Base-by-base conservation (phyloP, 495 filamentous ascomycete species). In the Xylaria palmicola region DNA sequence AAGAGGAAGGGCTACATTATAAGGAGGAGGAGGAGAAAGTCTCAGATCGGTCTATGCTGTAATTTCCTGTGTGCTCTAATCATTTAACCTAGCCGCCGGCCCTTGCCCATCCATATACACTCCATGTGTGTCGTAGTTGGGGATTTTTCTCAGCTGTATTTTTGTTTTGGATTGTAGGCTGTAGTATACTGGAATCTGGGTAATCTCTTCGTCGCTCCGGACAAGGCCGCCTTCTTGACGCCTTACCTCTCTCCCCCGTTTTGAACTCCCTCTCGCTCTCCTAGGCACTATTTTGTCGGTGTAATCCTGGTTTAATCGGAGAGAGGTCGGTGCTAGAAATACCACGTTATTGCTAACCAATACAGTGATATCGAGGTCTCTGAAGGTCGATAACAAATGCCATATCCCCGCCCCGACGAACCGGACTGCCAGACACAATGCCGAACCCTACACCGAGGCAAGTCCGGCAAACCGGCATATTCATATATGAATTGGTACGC, bases 371-470 rank as follows among this genome's bases (percentile, higher is more conserved):
- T 6, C 4, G 15, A 6, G 6, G 15, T 30, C 32, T 12, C 8
- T n/a, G 20, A 24, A 9, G 19, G 30, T 10, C 22, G 22, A 19
- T 12, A 8, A 12, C 50, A 53, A 39, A 55, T 55, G 37, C 19
- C 32, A 29, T 9, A 50, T 12, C 13, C 12, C 10, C 13, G 6
- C 43, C 3, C 6, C 30, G 15, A 1, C 15, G 26, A 47, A 4
- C 12, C 12, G 20, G 17, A 10, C 51, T 19, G 15, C 24, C 26
- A 52, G 32, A 32, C 62, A 64, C 26, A 47, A 59, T 55, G 41
- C 19, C 44, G 27, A 39, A 17, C 17, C 39, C 24, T 13, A 48
- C 19, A 27, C 12, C 13, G 19, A 37, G 40, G 20, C 12, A 51
- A 39, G 19, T 12, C 6, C 61, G 1, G 36, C 53, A 30, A 44